A percentile compares a stretch with the other conserved stretches of the same genome.
phyloP scores from a whole-genome alignment of 2,329 filamentous ascomycete genomes.

The Fusarium bulbicola region DNA sequence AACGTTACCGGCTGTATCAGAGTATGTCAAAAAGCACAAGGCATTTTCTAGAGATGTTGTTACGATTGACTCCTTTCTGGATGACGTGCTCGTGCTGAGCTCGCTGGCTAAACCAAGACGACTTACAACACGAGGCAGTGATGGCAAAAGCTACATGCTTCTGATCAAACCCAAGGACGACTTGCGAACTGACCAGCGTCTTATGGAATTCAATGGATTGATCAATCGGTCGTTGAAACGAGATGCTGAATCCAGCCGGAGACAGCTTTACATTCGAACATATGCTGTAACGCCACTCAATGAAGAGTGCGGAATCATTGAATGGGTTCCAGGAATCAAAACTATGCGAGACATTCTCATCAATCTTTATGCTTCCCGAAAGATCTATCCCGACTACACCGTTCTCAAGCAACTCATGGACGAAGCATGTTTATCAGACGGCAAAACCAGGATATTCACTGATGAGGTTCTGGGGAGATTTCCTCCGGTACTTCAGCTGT shows the following conservation, averaged over 20 bases:
- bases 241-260: conserved; percentile 88
- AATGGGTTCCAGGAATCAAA: conserved; percentile 97
- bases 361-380: conserved; percentile 78
- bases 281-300: conserved; percentile 97
- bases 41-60: conserved; percentile 89
- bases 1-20: conserved; percentile 78
- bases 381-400: conserved; percentile 74
- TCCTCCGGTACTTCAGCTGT: conserved; percentile 85
- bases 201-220: conserved; percentile 99
- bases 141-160: conserved; percentile 88
- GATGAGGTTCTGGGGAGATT: conserved; percentile 72
- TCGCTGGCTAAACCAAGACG: conserved; percentile 94
- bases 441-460: conserved; percentile 76
- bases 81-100: conserved; percentile 88
- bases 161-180: conserved; percentile 99
- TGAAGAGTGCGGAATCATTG: conserved; percentile 96
- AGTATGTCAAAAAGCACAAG: conserved; percentile 79
- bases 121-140: conserved; percentile 85
- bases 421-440: conserved; percentile 65
- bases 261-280: conserved; percentile 94
- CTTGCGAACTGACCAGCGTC: conserved; percentile 92
- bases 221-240: conserved; percentile 95
- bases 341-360: conserved; percentile 92
- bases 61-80: conserved; percentile 81
- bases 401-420: conserved; percentile 72